Percentiles rank a stretch among this genome's conserved stretches.
phyloP scores from a whole-genome alignment of 1,284 basidiomycete species.

The Apiotrichum sp. region DNA sequence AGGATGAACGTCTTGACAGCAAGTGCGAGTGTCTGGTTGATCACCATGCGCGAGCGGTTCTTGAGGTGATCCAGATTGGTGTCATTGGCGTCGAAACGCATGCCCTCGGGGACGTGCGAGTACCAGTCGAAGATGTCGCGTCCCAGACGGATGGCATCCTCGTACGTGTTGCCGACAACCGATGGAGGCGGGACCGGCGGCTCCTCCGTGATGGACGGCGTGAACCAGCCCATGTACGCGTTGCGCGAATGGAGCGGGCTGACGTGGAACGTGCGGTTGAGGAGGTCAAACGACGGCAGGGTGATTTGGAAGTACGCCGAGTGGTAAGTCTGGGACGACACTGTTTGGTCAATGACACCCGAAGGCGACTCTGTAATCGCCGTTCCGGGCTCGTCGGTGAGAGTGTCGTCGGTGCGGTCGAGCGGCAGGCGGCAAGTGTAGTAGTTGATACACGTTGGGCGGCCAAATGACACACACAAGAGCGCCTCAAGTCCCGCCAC shows the following conservation, averaged over 20 bases:
- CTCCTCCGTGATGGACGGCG: conserved; percentile 22
- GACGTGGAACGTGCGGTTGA: conserved; percentile 42
- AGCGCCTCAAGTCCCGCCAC: conserved; percentile 44
- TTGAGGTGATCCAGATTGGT: conserved; percentile 26
- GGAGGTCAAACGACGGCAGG: conserved; percentile 43
- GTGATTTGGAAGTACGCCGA: conserved; percentile 45
- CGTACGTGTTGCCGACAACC: conserved; percentile 34
- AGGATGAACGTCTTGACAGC: conserved; percentile 45
- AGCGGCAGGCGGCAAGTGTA: conserved; percentile 43
- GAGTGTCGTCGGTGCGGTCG: conserved; percentile 37
- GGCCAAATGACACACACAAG: conserved; percentile 41
- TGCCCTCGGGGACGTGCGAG: conserved; percentile 34
- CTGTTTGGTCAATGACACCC: conserved; percentile 31
- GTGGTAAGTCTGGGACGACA: conserved; percentile 42
- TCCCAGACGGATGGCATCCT: conserved; percentile 41
- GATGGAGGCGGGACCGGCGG: conserved; percentile 4
- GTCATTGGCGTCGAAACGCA: conserved; percentile 38
- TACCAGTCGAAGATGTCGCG: conserved; percentile 45
- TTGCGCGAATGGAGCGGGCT: conserved; percentile 30
- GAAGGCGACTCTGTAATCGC: conserved; percentile 21
- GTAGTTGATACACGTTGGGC: conserved; percentile 42
- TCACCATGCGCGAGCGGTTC: conserved; percentile 16
- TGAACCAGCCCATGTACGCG: conserved; percentile 41
- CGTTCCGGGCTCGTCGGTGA: conserved; percentile 37
- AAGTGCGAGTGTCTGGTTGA: conserved; percentile 42